Conservation (phyloP, 371 early-diverging fungal species). For the Batkoa obscura region DNA sequence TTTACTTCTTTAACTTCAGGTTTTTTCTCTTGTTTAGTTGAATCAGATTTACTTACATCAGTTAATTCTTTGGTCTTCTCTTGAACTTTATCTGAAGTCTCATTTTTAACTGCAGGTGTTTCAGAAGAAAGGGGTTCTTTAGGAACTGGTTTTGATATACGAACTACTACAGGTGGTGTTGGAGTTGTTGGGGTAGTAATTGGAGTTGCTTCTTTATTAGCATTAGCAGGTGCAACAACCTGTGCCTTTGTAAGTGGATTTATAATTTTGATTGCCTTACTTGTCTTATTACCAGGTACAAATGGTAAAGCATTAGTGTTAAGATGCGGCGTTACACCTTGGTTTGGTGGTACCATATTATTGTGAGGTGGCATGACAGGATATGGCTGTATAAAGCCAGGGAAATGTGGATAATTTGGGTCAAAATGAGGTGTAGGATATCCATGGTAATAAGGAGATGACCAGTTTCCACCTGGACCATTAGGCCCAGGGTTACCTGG, state of each 20-base stretch:
- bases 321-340: not conserved
- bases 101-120: conserved; percentile 3
- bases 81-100: conserved; percentile 6
- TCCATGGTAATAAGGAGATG: not conserved
- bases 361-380: not conserved
- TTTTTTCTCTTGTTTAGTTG: not conserved
- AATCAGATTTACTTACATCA: not conserved
- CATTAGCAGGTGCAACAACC: not conserved
- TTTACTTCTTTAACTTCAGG: not conserved
- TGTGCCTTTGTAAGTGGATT: conserved; percentile 1
- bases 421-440: not conserved
- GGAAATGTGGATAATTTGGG: not conserved
- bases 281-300: not conserved
- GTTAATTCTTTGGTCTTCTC: conserved; percentile 4
- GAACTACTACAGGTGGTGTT: no score
- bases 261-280: conserved; percentile 7
- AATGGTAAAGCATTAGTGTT: conserved; percentile 3
- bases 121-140: conserved; percentile 7
- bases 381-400: no score
- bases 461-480: not conserved
- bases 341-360: not conserved
- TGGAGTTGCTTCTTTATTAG: conserved; percentile 5
- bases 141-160: not conserved
- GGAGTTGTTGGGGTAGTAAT: not conserved
- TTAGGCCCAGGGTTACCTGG: not conserved